Evolutionary conservation across 1,139 yeast genomes (phyloP).

Genomic region (Scheffersomyces cryptocercus): DNA sequence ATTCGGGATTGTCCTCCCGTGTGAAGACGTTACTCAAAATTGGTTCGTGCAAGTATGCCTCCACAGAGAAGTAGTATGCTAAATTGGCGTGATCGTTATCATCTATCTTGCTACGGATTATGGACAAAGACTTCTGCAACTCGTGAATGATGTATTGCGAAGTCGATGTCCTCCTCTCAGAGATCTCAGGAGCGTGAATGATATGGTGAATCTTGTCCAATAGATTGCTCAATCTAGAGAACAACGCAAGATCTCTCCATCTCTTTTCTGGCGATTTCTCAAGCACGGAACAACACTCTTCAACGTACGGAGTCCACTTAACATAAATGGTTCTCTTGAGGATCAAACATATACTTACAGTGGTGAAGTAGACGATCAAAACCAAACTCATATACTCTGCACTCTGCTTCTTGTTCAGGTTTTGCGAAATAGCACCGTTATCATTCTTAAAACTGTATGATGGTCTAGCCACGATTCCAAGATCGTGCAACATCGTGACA

Average conservation of each 20-base stretch:
- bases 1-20: conserved; percentile 16
- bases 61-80: conserved; percentile 63
- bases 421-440: conserved; percentile 24
- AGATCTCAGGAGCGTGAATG: conserved; percentile 40
- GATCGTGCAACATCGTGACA: conserved; percentile 70
- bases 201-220: conserved; percentile 65
- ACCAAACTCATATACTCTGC: conserved; percentile 46
- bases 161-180: conserved; percentile 24
- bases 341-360: conserved; percentile 56
- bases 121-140: conserved; percentile 42
- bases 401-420: conserved; percentile 9
- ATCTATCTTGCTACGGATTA: conserved; percentile 37
- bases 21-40: conserved; percentile 36
- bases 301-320: conserved; percentile 62
- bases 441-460: conserved; percentile 36
- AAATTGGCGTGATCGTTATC: conserved; percentile 41
- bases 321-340: conserved; percentile 53
- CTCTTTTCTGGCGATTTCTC: conserved; percentile 34
- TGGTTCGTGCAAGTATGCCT: conserved; percentile 73
- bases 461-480: conserved; percentile 66
- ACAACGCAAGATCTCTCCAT: conserved; percentile 49
- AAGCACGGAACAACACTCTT: conserved; percentile 57
- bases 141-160: conserved; percentile 38
- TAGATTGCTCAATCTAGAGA: conserved; percentile 59
- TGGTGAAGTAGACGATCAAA: conserved; percentile 48